Percentiles rank a stretch among this genome's conserved stretches.
Conservation (phyloP, 305 asterid species). For the Salvia sclarea region DNA sequence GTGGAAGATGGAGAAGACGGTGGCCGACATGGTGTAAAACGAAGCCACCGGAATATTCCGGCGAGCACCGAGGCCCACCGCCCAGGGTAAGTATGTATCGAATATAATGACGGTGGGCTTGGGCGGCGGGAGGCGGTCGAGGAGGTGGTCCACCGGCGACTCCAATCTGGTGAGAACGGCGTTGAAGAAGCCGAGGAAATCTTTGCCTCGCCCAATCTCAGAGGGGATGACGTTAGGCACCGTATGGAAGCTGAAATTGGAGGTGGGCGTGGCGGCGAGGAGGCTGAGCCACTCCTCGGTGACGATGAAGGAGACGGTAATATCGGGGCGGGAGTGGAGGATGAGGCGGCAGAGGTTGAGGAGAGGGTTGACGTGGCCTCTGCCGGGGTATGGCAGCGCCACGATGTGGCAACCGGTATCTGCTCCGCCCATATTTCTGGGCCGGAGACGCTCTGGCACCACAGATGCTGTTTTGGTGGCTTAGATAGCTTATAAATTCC, state of each 20-base stretch:
- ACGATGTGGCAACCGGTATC: constrained; percentile 28
- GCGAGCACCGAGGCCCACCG: constrained; percentile 40
- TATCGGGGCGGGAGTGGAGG: constrained; percentile 26
- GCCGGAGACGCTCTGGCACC: background rate
- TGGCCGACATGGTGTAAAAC: constrained; percentile 21
- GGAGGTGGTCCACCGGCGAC: constrained; percentile 46
- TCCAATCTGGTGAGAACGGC: constrained; percentile 38
- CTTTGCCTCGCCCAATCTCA: constrained; percentile 43
- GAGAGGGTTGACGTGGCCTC: constrained; percentile 51
- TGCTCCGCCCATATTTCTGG: constrained; percentile 12
- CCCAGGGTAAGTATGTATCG: constrained; percentile 51
- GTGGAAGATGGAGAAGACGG: constrained; percentile 36
- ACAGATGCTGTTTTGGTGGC: background rate
- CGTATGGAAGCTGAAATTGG: constrained; percentile 37
- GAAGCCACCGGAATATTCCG: constrained; percentile 67
- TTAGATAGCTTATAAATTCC: too few relatives aligned
- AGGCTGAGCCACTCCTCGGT: constrained; percentile 44
- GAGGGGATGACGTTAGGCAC: constrained; percentile 49
- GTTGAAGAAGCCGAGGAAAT: constrained; percentile 6
- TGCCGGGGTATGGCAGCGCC: constrained; percentile 56
- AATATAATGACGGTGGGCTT: constrained; percentile 43
- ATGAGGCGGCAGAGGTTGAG: constrained; percentile 53
- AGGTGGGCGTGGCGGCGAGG: constrained; percentile 27
- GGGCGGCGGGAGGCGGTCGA: constrained; percentile 43
- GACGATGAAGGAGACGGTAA: constrained; percentile 45